These are phyloP conservation scores for Rhododendron molle DNA, from an alignment of 148 eudicot genomes.

Conservation along the genomic window DNA sequence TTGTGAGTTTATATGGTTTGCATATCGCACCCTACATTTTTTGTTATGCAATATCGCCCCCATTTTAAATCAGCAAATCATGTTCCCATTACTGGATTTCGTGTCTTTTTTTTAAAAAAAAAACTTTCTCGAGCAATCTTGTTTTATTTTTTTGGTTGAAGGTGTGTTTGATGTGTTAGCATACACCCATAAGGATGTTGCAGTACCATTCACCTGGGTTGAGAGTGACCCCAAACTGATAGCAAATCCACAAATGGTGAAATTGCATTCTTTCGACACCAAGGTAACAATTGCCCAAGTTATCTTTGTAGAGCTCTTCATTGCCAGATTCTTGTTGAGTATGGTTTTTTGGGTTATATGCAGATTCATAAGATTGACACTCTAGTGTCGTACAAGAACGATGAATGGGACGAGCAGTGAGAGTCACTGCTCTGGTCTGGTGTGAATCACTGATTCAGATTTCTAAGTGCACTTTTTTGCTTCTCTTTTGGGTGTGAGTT, in stretches of 20 bases:
- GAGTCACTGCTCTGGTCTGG: background rate
- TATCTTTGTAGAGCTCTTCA: background rate
- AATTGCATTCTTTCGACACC: conserved; percentile 87
- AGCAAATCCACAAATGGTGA: conserved; percentile 92
- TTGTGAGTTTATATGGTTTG: too few species aligned
- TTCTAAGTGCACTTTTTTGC: background rate
- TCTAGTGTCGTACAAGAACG: conserved; percentile 81
- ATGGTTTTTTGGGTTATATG: conserved; percentile 8
- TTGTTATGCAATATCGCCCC: background rate
- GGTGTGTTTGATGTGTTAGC: conserved; percentile 95
- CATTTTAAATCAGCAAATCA: background rate
- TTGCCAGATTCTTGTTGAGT: background rate
- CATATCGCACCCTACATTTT: too few species aligned
- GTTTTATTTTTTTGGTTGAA: conserved; percentile 16
- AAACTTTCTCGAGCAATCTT: background rate
- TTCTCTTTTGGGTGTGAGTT: background rate
- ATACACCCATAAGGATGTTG: conserved; percentile 80
- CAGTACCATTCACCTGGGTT: conserved; percentile 84
- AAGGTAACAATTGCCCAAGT: conserved; percentile 43
- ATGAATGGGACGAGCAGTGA: conserved; percentile 68
- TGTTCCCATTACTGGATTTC: background rate
- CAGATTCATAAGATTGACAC: conserved; percentile 98
- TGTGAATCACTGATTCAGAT: background rate
- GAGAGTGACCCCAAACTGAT: conserved; percentile 97
- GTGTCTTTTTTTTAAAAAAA: background rate